phyloP scores from a whole-genome alignment of 2,329 filamentous ascomycete genomes.

The Paracoccidioides brasiliensis region DNA sequence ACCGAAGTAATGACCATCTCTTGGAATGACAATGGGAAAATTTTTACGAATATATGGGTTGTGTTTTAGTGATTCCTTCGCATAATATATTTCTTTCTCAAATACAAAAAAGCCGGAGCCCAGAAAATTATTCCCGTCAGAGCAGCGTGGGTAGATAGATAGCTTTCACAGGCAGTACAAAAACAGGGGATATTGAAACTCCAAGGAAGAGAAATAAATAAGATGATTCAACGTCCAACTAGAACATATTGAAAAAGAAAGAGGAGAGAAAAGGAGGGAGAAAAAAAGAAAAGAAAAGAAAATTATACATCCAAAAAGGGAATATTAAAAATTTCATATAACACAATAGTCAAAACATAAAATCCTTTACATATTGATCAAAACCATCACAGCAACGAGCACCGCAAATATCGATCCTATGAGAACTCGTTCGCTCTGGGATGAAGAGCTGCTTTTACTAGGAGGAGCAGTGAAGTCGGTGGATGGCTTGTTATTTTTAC shows the following conservation, averaged over 20 bases:
- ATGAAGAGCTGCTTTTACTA: conserved; percentile 17
- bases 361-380: conserved; percentile 29
- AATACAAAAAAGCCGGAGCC: background rate
- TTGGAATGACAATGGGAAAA: background rate
- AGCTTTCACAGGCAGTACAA: no score
- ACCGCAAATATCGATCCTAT: conserved; percentile 35
- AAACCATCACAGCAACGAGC: conserved; percentile 33
- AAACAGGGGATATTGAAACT: background rate
- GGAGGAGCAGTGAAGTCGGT: conserved; percentile 22
- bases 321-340: conserved; percentile 1
- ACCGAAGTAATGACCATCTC: background rate
- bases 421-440: conserved; percentile 29
- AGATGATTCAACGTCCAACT: no score
- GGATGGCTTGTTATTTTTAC: conserved; percentile 10
- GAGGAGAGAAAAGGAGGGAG: background rate
- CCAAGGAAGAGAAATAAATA: background rate
- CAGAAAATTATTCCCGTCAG: background rate
- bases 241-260: background rate
- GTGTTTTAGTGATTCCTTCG: background rate
- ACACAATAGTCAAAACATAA: conserved; percentile 4
- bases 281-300: conserved; percentile 1
- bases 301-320: conserved; percentile 3
- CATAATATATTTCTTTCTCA: background rate
- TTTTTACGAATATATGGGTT: background rate
- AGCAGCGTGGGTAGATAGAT: no score